phyloP scores from a whole-genome alignment of 2,329 filamentous ascomycete genomes.

The Sclerotinia spermophila region DNA sequence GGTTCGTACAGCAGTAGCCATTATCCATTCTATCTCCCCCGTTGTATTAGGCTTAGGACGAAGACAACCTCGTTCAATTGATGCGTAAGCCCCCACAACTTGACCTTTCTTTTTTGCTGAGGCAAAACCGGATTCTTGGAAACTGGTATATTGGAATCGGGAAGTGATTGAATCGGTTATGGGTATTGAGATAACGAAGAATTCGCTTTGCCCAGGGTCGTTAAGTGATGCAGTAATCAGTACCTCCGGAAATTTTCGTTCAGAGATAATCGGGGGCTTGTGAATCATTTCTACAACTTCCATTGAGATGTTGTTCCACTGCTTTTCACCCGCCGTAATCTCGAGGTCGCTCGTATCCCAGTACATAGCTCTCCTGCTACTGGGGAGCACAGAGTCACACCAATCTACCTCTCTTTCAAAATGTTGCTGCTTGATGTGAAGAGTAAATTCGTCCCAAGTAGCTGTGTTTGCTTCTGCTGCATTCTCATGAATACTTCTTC shows the following conservation, averaged over 20 bases:
- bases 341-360: constrained; percentile 47
- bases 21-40: constrained; percentile 64
- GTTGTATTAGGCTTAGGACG: constrained; percentile 20
- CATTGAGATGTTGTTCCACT: constrained; percentile 49
- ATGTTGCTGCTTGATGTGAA: constrained; percentile 56
- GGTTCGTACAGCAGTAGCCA: constrained; percentile 62
- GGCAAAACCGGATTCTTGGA: neutral
- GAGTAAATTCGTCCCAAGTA: constrained; percentile 60
- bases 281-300: constrained; percentile 64
- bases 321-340: constrained; percentile 38
- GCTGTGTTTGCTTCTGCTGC: constrained; percentile 50
- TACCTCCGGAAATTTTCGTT: constrained; percentile 64
- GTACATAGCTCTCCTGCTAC: constrained; percentile 40
- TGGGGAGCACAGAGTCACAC: constrained; percentile 51
- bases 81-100: constrained; percentile 59
- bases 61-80: constrained; percentile 55
- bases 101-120: constrained; percentile 45
- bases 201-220: constrained; percentile 41
- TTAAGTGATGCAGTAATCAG: constrained; percentile 52
- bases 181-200: constrained; percentile 56
- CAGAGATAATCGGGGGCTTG: constrained; percentile 45
- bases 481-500: constrained; percentile 59
- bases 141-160: constrained; percentile 24
- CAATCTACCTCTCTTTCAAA: constrained; percentile 54
- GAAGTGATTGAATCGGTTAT: constrained; percentile 44